Evolutionary conservation across 257 asterid species (phyloP).

Genomic region (Lavandula angustifolia): DNA sequence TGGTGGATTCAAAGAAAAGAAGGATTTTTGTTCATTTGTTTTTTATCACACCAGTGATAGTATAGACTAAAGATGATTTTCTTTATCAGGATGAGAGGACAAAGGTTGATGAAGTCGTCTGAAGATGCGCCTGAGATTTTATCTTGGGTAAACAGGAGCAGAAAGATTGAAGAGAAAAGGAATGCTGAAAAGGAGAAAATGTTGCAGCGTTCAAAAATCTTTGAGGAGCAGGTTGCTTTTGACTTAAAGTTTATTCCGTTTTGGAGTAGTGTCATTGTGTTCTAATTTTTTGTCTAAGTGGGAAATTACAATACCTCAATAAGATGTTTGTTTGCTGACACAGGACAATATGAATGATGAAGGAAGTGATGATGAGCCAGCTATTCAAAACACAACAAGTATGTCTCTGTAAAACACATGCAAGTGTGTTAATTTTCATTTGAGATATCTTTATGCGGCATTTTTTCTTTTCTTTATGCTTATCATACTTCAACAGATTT

Average conservation of each 20-base stretch:
- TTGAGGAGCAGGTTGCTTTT: slow-evolving; percentile 85
- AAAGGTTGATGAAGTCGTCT: slow-evolving; percentile 66
- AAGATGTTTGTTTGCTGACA: slow-evolving; percentile 29
- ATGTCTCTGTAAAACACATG: slow-evolving; percentile 32
- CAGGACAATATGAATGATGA: slow-evolving; percentile 82
- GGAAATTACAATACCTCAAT: slow-evolving; percentile 23
- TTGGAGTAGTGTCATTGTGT: slow-evolving; percentile 20
- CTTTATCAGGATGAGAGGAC: slow-evolving; percentile 74
- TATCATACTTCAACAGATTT: neutral
- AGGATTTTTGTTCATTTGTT: neutral
- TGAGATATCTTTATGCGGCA: slow-evolving; percentile 12
- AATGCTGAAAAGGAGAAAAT: slow-evolving; percentile 75
- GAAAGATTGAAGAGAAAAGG: slow-evolving; percentile 75
- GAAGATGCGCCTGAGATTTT: slow-evolving; percentile 80
- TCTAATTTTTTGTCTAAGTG: slow-evolving; percentile 11
- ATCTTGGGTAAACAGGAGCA: slow-evolving; percentile 81
- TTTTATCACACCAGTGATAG: neutral
- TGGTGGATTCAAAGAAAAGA: too few species aligned
- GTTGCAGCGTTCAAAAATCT: slow-evolving; percentile 71
- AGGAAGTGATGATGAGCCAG: slow-evolving; percentile 78
- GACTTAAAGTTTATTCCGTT: slow-evolving; percentile 16
- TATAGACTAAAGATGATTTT: neutral
- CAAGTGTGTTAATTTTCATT: neutral
- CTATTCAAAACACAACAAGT: slow-evolving; percentile 49
- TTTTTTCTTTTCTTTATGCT: neutral